Evolutionary conservation across 352 stramenopile species (phyloP), one percentile per base, ranked within the genome.

Genomic region (Phytophthora tentaculata): DNA sequence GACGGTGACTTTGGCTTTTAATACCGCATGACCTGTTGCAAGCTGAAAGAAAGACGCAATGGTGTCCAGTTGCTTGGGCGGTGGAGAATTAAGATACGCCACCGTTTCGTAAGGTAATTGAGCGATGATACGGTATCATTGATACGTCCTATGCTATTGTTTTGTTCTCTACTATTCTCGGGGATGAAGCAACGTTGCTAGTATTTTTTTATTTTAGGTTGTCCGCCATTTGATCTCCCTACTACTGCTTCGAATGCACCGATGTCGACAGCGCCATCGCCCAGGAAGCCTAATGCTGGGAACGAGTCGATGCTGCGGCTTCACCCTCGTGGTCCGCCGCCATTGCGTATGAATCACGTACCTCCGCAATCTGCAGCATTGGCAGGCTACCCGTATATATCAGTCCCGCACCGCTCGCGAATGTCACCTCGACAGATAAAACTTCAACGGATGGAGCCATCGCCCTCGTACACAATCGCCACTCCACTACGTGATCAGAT

Each of bases 341-440:
- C 63, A 37, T 48, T 68, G 45, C 68, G 53, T 57, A 58, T 61
- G 57, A 71, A 14, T 20, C 51, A 72, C 9, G 26, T 52, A 17
- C 41, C 37, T 5, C 63, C 58, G 1, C 67, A 32, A 32, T 54
- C 67, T 39, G 26, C 32, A 26, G 37, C 61, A n/a, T 66, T 58
- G 0, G 52, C 52, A 37, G 68, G 68, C 10, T 76, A 72, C 45
- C 68, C 68, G 3, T 56, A 50, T 12, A 19, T 65, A 7, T 24
- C 44, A 2, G 44, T 64, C 5, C 41, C 23, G 19, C 68, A 68
- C 47, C 64, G 64, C 9, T 64, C 72, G 19, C 50, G 68, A 37
- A 61, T 70, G 49, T 80, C 73, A 35, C 73, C 69, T 57, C 64
- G 73, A 13, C 64, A 80, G 14, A 43, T 76, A 29, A 80, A 80